phyloP scores from a whole-genome alignment of 371 early-diverging fungal species.

The Mortierella sp. region DNA sequence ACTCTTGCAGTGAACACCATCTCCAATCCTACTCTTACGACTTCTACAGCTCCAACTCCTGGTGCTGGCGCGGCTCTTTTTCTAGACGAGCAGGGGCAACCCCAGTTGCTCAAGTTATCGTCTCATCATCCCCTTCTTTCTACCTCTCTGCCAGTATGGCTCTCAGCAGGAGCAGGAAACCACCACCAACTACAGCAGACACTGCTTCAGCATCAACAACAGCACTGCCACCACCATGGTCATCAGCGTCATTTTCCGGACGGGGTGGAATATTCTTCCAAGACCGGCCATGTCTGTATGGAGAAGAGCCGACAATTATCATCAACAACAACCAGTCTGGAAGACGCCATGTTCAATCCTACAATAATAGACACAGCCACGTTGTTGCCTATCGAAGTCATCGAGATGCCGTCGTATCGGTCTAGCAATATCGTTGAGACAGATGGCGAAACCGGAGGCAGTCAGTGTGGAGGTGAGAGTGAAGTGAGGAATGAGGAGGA shows the following conservation, averaged over 20 bases:
- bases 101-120: constrained; percentile 20
- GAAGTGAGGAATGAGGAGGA: background rate
- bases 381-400: background rate
- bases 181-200: background rate
- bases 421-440: background rate
- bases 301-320: background rate
- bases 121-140: background rate
- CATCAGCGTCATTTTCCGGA: background rate
- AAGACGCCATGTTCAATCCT: background rate
- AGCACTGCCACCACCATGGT: background rate
- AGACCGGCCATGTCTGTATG: background rate
- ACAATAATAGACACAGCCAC: background rate
- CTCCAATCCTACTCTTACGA: background rate
- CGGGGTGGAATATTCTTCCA: background rate
- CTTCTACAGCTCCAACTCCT: background rate
- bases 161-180: background rate
- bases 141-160: background rate
- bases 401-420: background rate
- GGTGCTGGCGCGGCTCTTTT: background rate
- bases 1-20: background rate
- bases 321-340: too few relatives aligned
- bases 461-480: background rate
- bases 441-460: background rate
- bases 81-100: constrained; percentile 20
- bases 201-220: background rate